Conservation (phyloP, 2,329 filamentous ascomycete genomes). For the Aspergillus candidus region DNA sequence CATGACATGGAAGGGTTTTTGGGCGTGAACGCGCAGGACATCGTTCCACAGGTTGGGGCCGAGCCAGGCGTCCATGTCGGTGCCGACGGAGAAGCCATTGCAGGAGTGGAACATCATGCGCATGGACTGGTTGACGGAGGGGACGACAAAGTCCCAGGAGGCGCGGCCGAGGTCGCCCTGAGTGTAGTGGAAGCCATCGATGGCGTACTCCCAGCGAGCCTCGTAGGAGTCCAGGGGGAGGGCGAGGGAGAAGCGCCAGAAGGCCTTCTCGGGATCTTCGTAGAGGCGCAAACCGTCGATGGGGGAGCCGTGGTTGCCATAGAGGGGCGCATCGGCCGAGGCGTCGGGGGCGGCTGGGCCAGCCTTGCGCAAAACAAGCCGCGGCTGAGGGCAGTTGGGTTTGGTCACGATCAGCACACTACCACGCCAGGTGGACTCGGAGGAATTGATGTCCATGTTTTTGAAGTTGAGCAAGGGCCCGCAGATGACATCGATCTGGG, state of each 20-base stretch:
- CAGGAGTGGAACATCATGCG: slow-evolving; percentile 65
- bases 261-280: slow-evolving; percentile 53
- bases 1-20: slow-evolving; percentile 61
- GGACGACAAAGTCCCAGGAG: slow-evolving; percentile 51
- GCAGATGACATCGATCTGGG: slow-evolving; percentile 39
- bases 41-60: slow-evolving; percentile 61
- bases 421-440: slow-evolving; percentile 61
- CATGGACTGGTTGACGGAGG: slow-evolving; percentile 58
- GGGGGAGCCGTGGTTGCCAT: slow-evolving; percentile 18
- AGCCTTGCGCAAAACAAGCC: slow-evolving; percentile 47
- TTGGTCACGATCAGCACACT: slow-evolving; percentile 78
- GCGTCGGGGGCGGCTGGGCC: slow-evolving; percentile 26
- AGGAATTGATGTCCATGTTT: slow-evolving; percentile 36
- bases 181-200: slow-evolving; percentile 60
- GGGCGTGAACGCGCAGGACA: slow-evolving; percentile 54
- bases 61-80: slow-evolving; percentile 57
- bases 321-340: slow-evolving; percentile 10
- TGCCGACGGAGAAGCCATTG: slow-evolving; percentile 63
- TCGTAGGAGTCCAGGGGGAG: slow-evolving; percentile 66
- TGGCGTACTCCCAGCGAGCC: slow-evolving; percentile 70
- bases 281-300: slow-evolving; percentile 53
- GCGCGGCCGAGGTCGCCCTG: slow-evolving; percentile 51
- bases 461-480: slow-evolving; percentile 46
- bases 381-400: slow-evolving; percentile 58
- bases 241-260: slow-evolving; percentile 54